Evolutionary conservation across 1,284 basidiomycete genomes (phyloP), one percentile per base, ranked within the genome.

Genomic region (Pterula multifida): DNA sequence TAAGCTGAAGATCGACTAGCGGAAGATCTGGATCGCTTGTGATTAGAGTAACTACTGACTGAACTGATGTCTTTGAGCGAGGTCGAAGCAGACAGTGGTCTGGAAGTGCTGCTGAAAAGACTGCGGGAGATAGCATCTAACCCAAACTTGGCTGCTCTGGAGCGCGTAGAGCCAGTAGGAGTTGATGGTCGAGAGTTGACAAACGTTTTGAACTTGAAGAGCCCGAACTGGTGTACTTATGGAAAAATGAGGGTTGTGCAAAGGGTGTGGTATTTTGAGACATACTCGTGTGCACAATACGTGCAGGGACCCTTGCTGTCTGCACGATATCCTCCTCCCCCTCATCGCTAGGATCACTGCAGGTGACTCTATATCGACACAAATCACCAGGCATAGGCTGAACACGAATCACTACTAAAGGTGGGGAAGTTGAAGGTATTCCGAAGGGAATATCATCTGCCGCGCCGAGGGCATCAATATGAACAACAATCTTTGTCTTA

Each of bases 401-500:
- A 2, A 91, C 68, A 48, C 81, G 72, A 48, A 90, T 78, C 24
- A 86, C 68, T 15, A 88, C 81, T 54, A 81, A 81, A 0, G 90
- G 89, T 12, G 84, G 75, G 15, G 69, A 72, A 4, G n/a, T 42
- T 4, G n/a, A n/a, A 9, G 69, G 72, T 25, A 83, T 69, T 3
- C 81, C 84, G 54, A 90, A 81, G 1, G 85, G 81, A 51, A 92
- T 70, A 1, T 80, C 77, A 59, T 89, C 86, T 13, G 86, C 84
- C 15, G 76, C 69, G 1, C 85, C 85, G 12, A 75, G 61, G 17
- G 80, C 76, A 61, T 92, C 88, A 50, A 94, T 78, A 55, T 92
- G 88, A 39, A 94, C 72, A 4, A 90, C 81, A 17, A 90, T 76
- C 67, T 92, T 93, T n/a, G 83, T 86, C 89, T 93, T 58, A 4